Percentiles rank a stretch among this genome's conserved stretches.
Evolutionary conservation across 2,329 filamentous ascomycete genomes (phyloP).

Genomic region (Arachnomyces sp.): DNA sequence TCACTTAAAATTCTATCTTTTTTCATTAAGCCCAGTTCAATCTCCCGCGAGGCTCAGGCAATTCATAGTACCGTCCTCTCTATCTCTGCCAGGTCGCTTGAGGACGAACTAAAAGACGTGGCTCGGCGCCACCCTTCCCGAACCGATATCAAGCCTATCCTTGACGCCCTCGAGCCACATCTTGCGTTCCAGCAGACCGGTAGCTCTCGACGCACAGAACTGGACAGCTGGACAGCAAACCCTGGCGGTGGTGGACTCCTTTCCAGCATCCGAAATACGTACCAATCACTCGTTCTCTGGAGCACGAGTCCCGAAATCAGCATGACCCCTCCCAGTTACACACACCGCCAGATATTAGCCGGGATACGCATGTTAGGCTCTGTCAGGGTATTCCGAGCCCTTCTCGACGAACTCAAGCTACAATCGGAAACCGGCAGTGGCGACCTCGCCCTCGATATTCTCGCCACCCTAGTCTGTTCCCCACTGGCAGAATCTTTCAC

Average conservation of each 20-base stretch:
- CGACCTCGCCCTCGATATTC: slow-evolving; percentile 38
- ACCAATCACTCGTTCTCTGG: slow-evolving; percentile 50
- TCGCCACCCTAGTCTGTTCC: slow-evolving; percentile 36
- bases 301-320: slow-evolving; percentile 42
- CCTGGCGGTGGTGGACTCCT: slow-evolving; percentile 39
- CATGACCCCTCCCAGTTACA: slow-evolving; percentile 48
- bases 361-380: slow-evolving; percentile 36
- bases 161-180: slow-evolving; percentile 45
- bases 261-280: slow-evolving; percentile 41
- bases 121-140: slow-evolving; percentile 43
- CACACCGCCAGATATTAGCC: slow-evolving; percentile 45
- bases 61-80: slow-evolving; percentile 55
- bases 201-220: slow-evolving; percentile 40
- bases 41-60: slow-evolving; percentile 51
- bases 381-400: slow-evolving; percentile 26
- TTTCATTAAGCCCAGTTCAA: slow-evolving; percentile 49
- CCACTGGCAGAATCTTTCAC: slow-evolving; percentile 33
- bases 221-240: slow-evolving; percentile 46
- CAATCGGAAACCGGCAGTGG: slow-evolving; percentile 33
- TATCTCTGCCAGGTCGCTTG: slow-evolving; percentile 47
- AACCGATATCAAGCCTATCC: slow-evolving; percentile 46
- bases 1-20: slow-evolving; percentile 50
- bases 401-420: slow-evolving; percentile 37
- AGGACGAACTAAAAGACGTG: slow-evolving; percentile 45
- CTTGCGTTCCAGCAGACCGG: slow-evolving; percentile 44